Conservation (phyloP, 495 filamentous ascomycete genomes). For the Aspergillus bridgeri region DNA sequence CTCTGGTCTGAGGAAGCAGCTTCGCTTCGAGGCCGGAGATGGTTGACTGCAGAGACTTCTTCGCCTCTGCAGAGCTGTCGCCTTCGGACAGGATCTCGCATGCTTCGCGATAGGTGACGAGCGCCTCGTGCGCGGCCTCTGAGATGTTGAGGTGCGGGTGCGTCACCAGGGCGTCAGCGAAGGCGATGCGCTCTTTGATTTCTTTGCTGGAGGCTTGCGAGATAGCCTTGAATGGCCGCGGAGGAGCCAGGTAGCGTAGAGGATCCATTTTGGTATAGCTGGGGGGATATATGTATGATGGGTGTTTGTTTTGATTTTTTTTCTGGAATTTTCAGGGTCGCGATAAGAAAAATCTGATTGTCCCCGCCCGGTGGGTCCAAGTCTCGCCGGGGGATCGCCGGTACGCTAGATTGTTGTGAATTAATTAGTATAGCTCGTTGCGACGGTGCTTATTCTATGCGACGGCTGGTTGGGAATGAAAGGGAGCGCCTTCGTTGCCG, state of each 20-base stretch:
- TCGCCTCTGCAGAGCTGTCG: neutral
- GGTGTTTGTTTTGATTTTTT: neutral
- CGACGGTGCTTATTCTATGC: no score
- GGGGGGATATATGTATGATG: neutral
- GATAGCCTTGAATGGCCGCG: conserved; percentile 5
- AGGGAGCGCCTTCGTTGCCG: no score
- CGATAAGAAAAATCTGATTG: neutral
- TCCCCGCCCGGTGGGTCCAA: neutral
- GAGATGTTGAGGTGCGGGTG: conserved; percentile 5
- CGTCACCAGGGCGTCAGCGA: neutral
- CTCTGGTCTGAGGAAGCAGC: neutral
- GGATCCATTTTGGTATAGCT: conserved; percentile 3
- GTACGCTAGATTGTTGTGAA: no score
- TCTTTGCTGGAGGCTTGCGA: conserved; percentile 6
- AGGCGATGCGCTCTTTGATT: conserved; percentile 11
- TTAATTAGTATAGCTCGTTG: no score
- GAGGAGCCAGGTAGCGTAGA: conserved; percentile 11
- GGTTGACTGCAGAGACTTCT: neutral
- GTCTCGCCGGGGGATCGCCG: neutral
- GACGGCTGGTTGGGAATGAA: no score
- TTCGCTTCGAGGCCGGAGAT: neutral
- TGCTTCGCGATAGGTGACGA: conserved; percentile 5
- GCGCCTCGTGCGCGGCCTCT: neutral
- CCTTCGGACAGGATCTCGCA: conserved; percentile 2
- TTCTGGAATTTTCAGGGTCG: neutral